Percentiles rank a stretch among this genome's conserved stretches.
These are phyloP conservation scores for Cudoniella acicularis DNA, from an alignment of 495 filamentous ascomycete genomes.

Conservation along the genomic window DNA sequence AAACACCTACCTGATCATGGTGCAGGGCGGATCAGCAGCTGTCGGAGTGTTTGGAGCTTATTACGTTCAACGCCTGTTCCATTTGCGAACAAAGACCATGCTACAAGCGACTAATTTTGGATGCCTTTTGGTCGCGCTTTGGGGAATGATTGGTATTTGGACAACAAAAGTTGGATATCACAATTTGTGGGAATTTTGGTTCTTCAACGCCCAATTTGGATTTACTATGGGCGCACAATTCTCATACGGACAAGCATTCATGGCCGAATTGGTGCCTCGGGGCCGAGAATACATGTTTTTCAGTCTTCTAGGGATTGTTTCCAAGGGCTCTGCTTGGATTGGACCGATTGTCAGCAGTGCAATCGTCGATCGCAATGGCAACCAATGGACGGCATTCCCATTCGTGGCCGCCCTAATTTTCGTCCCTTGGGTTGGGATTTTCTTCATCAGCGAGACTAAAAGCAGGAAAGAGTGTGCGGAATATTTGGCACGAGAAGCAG, in stretches of 20 bases:
- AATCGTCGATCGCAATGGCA: slow-evolving; percentile 21
- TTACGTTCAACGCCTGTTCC: slow-evolving; percentile 19
- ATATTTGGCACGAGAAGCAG: slow-evolving; percentile 21
- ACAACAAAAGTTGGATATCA: slow-evolving; percentile 23
- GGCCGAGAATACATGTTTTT: slow-evolving; percentile 28
- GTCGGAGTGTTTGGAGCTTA: slow-evolving; percentile 17
- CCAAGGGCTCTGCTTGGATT: slow-evolving; percentile 24
- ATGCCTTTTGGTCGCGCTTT: slow-evolving; percentile 14
- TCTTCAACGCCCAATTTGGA: slow-evolving; percentile 19
- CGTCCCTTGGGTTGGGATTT: slow-evolving; percentile 23
- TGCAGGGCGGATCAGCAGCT: slow-evolving; percentile 16
- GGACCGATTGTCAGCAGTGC: slow-evolving; percentile 23
- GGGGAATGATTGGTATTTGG: slow-evolving; percentile 27
- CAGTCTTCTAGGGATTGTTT: slow-evolving; percentile 24
- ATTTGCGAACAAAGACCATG: slow-evolving; percentile 21
- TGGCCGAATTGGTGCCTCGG: slow-evolving; percentile 24
- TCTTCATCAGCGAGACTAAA: slow-evolving; percentile 27
- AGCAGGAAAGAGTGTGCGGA: slow-evolving; percentile 23
- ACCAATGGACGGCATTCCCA: slow-evolving; percentile 24
- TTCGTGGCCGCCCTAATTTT: slow-evolving; percentile 21
- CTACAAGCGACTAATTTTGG: slow-evolving; percentile 22
- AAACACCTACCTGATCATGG: slow-evolving; percentile 26
- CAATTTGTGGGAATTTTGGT: slow-evolving; percentile 29
- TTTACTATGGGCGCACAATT: slow-evolving; percentile 22
- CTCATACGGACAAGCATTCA: slow-evolving; percentile 24